Evolutionary conservation across 768 basidiomycete genomes (phyloP).

Genomic region (Pilatotrama ljubarskyi): DNA sequence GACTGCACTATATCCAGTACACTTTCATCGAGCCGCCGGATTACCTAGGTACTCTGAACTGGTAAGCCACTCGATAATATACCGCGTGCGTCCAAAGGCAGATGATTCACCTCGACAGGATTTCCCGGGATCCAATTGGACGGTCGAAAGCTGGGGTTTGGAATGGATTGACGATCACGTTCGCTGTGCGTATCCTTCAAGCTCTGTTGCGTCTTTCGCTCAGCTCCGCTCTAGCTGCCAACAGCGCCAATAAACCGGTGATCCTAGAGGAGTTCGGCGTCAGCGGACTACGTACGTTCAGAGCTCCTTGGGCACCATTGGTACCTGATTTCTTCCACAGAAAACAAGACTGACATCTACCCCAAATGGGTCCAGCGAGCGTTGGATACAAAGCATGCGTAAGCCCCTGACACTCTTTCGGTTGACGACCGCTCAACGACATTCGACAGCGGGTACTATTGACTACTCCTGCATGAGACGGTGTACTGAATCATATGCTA

Average conservation of each 20-base stretch:
- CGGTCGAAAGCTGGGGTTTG: slow-evolving; percentile 36
- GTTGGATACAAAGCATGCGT: slow-evolving; percentile 51
- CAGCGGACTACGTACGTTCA: slow-evolving; percentile 40
- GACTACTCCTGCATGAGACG: background rate
- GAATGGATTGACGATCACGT: slow-evolving; percentile 35
- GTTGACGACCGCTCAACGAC: background rate
- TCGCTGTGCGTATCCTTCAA: slow-evolving; percentile 29
- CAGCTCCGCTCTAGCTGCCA: slow-evolving; percentile 40
- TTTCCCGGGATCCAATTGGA: slow-evolving; percentile 49
- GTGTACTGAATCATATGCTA: background rate
- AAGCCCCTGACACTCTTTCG: slow-evolving; percentile 24
- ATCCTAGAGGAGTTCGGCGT: slow-evolving; percentile 36
- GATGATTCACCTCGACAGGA: slow-evolving; percentile 33
- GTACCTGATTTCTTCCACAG: too few species aligned
- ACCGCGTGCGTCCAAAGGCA: background rate
- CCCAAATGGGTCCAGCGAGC: slow-evolving; percentile 51
- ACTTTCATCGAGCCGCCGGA: background rate
- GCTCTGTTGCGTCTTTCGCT: background rate
- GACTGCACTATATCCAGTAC: background rate
- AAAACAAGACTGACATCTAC: slow-evolving; percentile 52
- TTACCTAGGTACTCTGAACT: slow-evolving; percentile 32
- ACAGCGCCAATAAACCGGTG: slow-evolving; percentile 37
- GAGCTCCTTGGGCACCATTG: background rate
- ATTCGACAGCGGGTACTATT: slow-evolving; percentile 22
- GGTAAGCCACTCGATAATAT: slow-evolving; percentile 15